Evolutionary conservation across 306 rosid genomes (phyloP), one percentile per base, ranked within the genome.

Genomic region (Parietaria judaica): DNA sequence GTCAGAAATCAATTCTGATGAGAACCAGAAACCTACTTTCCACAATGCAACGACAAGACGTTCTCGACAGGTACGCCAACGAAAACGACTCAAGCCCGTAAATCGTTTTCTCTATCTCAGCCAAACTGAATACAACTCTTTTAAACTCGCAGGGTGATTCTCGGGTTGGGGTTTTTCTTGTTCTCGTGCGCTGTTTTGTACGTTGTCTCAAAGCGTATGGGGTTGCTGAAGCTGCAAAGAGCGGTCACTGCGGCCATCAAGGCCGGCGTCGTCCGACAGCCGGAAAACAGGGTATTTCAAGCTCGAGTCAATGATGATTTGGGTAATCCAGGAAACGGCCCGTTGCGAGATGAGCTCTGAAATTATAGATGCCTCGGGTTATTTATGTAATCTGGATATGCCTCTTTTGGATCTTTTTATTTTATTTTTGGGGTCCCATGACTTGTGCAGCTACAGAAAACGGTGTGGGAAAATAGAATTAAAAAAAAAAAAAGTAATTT

Each of bases 11-110:
- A 0, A 69, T 88, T 80, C 75, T 88, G 74, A 78, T 61, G 82
- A 77, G 95, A 65, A 91, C 92, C 41, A 75, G 95, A 64, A 83
- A 83, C 78, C 81, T 91, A 34, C 92, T 91, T 36, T 87, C 96
- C 63, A 85, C 87, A 8, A 88, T 91, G 88, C 96, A 91, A 72
- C 95, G 95, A 31, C 98, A 91, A 83, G 98, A 91, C 77, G 79
- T 91, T 66, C 53, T 88, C 36, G 98, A 85, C 82, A 87, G 95
- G 97, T 87, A 71, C 43, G 17, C 17, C 63, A 58, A n/a, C 14
- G 12, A 36, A 60, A 36, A 4, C 6, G 44, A 16, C 51, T 64
- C 73, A 12, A 12, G 37, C 70, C 23, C 56, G 3, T 35, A 14
- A 44, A 50, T 14, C 67, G 31, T 10, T 57, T 59, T 58, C 16